phyloP scores from a whole-genome alignment of 495 filamentous ascomycete genomes.

The Penicillium fimorum region DNA sequence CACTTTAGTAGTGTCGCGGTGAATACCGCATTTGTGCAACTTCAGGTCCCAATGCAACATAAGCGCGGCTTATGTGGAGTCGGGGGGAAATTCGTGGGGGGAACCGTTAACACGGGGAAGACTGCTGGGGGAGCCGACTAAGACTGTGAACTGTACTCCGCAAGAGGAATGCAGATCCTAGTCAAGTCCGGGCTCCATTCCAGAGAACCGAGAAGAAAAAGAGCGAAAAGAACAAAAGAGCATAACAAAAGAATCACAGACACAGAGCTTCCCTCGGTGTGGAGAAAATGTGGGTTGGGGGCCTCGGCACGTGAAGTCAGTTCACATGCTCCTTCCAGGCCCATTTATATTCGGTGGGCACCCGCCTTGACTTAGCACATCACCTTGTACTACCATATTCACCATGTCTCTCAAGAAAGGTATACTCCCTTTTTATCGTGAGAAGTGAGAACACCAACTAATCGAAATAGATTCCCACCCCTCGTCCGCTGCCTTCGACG shows the following conservation, averaged over 20 bases:
- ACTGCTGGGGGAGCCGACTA: background rate
- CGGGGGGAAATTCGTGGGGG: slow-evolving; percentile 6
- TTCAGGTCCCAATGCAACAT: background rate
- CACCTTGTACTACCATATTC: slow-evolving; percentile 11
- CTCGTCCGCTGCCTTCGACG: slow-evolving; percentile 86
- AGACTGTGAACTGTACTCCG: background rate
- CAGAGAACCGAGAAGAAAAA: background rate
- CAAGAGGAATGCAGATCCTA: background rate
- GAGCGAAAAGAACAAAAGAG: background rate
- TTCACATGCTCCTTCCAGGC: slow-evolving; percentile 29
- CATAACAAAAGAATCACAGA: background rate
- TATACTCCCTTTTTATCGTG: slow-evolving; percentile 32
- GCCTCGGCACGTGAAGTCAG: slow-evolving; percentile 19
- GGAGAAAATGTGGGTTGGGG: slow-evolving; percentile 13
- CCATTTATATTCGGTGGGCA: slow-evolving; percentile 10
- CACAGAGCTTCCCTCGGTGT: slow-evolving; percentile 16
- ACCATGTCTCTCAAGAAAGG: slow-evolving; percentile 84
- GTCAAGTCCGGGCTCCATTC: background rate
- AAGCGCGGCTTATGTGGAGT: slow-evolving; percentile 18
- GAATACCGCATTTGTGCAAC: slow-evolving; percentile 27
- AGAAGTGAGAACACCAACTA: slow-evolving; percentile 8
- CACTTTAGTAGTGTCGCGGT: slow-evolving; percentile 15
- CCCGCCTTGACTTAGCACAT: background rate
- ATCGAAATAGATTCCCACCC: slow-evolving; percentile 72
- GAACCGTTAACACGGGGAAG: background rate